Base-by-base conservation (phyloP, 345 rosid genomes). In the Pistacia vera region DNA sequence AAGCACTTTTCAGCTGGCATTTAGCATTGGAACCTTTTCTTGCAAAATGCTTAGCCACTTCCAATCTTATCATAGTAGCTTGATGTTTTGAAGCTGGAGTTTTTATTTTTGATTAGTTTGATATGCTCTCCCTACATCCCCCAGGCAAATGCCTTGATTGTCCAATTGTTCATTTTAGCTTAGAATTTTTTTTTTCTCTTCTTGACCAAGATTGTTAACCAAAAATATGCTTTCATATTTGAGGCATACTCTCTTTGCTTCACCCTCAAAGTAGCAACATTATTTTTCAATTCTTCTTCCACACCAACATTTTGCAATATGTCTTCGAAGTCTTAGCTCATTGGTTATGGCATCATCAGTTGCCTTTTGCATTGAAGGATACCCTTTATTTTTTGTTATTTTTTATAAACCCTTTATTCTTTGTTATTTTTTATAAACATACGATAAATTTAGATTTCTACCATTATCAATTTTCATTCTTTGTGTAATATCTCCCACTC, bases 1-100 rank as follows among this genome's bases (percentile, higher is more conserved):
- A 85, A 49, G 89, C 59, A 49, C n/a, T 46, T 70, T 54, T 60
- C 16, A 62, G 66, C 70, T 81, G 4, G 30, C 54, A 36, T 52
- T 55, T 51, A 8, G 18, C 13, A 35, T 68, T n/a, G 13, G 41
- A 69, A 72, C 48, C 68, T 61, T 17, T 2, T 35, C 70, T 80
- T 61, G 11, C 58, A 60, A 52, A 46, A 54, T 66, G 18, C 18
- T 3, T 14, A 56, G 69, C 10, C 35, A 1, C 13, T 13, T 57
- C 56, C 20, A 10, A 25, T 77, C 46, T 54, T 30, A 48, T 63
- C n/a, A 30, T 63, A 46, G 14, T 51, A 7, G 72, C 25, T 36
- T 4, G 30, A 12, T 20, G 16, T n/a, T 73, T 41, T 72, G 33
- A 33, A 38, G 30, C 61, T 57, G 36, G 17, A 28, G 6, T 20